These are phyloP conservation scores for Schizothecium vesticola DNA, from an alignment of 495 filamentous ascomycete genomes.

Conservation along the genomic window DNA sequence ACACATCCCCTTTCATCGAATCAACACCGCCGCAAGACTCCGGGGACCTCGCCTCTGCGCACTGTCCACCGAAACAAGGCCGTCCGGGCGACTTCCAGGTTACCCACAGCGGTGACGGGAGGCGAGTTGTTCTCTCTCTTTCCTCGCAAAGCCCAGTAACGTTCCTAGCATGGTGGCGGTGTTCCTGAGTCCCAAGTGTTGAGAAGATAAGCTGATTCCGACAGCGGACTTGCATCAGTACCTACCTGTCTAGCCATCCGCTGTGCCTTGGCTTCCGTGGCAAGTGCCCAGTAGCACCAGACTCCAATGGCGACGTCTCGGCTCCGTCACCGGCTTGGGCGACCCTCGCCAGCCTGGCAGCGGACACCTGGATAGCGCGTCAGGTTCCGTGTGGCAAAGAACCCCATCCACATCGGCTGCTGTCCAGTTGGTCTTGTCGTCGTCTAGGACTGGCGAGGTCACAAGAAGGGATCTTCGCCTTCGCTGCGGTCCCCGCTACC, in stretches of 20 bases:
- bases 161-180: neutral
- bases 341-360: neutral
- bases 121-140: neutral
- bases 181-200: neutral
- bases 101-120: constrained; percentile 6
- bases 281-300: constrained; percentile 8
- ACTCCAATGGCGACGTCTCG: neutral
- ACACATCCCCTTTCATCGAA: constrained; percentile 2
- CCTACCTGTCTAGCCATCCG: neutral
- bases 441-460: neutral
- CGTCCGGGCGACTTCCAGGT: constrained; percentile 1
- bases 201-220: constrained; percentile 12
- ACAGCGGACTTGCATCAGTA: constrained; percentile 1
- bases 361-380: neutral
- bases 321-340: neutral
- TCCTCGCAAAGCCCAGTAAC: neutral
- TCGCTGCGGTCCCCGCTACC: constrained; percentile 1
- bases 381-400: neutral
- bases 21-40: neutral
- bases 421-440: neutral
- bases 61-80: neutral
- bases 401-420: neutral
- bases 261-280: constrained; percentile 2
- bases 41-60: constrained; percentile 9
- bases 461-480: constrained; percentile 7